Conservation (phyloP, 768 basidiomycete genomes). For the Boletus insuetus region DNA sequence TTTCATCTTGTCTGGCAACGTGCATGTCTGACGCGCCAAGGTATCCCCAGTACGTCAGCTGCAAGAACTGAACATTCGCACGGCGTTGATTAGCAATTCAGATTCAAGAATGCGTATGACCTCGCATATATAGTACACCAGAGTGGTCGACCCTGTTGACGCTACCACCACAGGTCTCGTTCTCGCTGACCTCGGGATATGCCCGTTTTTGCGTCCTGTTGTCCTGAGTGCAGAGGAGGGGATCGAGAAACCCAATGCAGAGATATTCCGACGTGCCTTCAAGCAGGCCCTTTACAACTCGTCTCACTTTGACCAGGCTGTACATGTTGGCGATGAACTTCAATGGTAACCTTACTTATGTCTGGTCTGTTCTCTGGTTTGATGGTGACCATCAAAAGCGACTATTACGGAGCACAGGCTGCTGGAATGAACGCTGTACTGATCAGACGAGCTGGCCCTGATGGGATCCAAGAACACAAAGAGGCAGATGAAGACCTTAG, state of each 20-base stretch:
- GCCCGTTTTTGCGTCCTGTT: constrained; percentile 47
- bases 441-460: constrained; percentile 47
- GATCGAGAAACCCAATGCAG: constrained; percentile 62
- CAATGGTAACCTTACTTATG: constrained; percentile 44
- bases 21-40: constrained; percentile 4
- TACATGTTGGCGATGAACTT: constrained; percentile 80
- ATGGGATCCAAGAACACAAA: constrained; percentile 46
- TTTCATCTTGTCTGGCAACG: not conserved
- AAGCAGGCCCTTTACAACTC: constrained; percentile 4
- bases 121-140: not conserved
- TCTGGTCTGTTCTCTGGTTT: not conserved
- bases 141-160: constrained; percentile 1
- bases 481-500: constrained; percentile 42
- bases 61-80: constrained; percentile 43
- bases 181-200: constrained; percentile 59
- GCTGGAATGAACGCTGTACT: constrained; percentile 60
- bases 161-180: constrained; percentile 37
- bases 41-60: constrained; percentile 42
- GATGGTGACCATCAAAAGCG: constrained; percentile 39
- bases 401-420: constrained; percentile 58
- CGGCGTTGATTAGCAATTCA: constrained; percentile 68
- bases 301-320: constrained; percentile 34
- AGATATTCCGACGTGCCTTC: constrained; percentile 53
- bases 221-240: constrained; percentile 70
- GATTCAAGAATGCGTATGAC: constrained; percentile 68